Evolutionary conservation across 805 yeast genomes (phyloP), one percentile per base, ranked within the genome.

Genomic region (Saccharomycopsis sp.): DNA sequence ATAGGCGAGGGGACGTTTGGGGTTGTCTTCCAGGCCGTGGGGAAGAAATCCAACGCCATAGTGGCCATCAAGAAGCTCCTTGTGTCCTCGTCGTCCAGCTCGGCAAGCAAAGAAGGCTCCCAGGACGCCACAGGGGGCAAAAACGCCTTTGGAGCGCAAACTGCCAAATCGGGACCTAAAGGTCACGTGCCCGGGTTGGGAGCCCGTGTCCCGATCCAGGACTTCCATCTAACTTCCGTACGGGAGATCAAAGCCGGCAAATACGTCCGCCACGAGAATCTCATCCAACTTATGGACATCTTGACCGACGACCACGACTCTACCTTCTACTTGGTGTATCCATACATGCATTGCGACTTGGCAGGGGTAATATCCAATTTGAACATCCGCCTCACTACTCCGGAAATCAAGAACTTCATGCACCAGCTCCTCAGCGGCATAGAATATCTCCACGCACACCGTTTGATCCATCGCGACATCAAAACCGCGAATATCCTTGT

Each of bases 401-500:
- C 87, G 0, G 91, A 89, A 63, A 87, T 89, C 64, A 95, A 95
- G 70, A 85, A 94, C 65, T 79, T 94, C 57, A 80, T 90, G 84
- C 64, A 69, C 24, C 99, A 94, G 71, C 71, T 94, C 44, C 73
- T 95, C 5, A 73, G 76, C 55, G 99, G 98, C 5, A 78, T 94
- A 44, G 82, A 87, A 60, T 94, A 85, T 67, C 81, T 94, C 34
- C 99, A 94, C 67, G 67, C 71, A 64, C 71, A 63, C 71, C 80
- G 62, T 77, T 78, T 66, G 65, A 67, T 86, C 69, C 99, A 94
- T 70, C 79, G 99, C 58, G 99, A 94, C 67, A 89, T 94, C 59
- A 94, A 94, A 70, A 91, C 98, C 0, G 97, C 99, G n/a, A 94
- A 94, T 66, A 87, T 94, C 37, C 77, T 94, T 44, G 78, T 94